These are phyloP conservation scores for Diaporthe sp. DNA, from an alignment of 2,329 filamentous ascomycete species.

Conservation along the genomic window DNA sequence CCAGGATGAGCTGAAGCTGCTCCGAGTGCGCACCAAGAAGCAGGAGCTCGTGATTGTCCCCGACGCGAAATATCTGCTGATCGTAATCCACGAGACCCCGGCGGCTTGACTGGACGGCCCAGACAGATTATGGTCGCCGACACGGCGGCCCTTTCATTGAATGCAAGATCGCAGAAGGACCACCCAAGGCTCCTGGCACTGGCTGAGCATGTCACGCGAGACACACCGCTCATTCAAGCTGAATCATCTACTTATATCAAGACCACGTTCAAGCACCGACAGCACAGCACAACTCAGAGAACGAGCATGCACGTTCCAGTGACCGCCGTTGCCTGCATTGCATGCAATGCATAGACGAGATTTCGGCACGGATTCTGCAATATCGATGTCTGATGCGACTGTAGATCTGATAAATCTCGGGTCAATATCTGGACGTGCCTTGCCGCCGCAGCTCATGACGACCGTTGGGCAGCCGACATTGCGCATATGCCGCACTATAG, in stretches of 20 bases:
- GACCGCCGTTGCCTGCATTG: conserved; percentile 5
- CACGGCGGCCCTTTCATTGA: background rate
- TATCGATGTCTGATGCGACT: conserved; percentile 9
- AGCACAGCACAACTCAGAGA: background rate
- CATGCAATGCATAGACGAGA: conserved; percentile 9
- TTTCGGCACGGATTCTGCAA: conserved; percentile 26
- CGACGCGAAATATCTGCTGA: conserved; percentile 81
- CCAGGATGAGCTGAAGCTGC: conserved; percentile 80
- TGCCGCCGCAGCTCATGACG: background rate
- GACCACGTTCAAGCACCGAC: conserved; percentile 48
- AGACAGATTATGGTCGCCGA: conserved; percentile 19
- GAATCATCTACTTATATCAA: conserved; percentile 39
- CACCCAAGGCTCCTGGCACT: conserved; percentile 12
- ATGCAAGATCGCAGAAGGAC: background rate
- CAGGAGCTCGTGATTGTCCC: conserved; percentile 88
- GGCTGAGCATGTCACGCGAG: background rate
- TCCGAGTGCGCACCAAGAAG: conserved; percentile 84
- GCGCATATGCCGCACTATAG: background rate
- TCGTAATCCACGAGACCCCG: conserved; percentile 86
- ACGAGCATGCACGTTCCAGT: background rate
- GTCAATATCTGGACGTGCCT: background rate
- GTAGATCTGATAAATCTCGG: conserved; percentile 22
- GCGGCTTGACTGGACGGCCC: conserved; percentile 61
- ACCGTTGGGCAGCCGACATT: background rate
- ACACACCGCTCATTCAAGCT: conserved; percentile 28